Percentiles rank a stretch among this genome's conserved stretches.
Conservation (phyloP, 2,329 filamentous ascomycete genomes). For the Reticulascus tulasneorum region DNA sequence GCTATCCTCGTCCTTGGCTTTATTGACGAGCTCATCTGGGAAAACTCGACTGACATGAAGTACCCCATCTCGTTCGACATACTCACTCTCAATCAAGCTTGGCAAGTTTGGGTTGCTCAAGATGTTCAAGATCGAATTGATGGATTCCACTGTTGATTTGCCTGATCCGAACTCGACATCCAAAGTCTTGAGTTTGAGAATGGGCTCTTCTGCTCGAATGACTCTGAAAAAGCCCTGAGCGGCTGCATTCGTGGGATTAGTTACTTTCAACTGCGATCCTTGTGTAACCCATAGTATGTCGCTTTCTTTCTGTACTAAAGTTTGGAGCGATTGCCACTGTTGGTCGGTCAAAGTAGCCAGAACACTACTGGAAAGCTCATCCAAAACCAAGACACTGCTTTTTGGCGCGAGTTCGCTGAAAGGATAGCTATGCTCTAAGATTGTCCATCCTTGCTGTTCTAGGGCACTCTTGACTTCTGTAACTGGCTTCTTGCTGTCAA, state of each 20-base stretch:
- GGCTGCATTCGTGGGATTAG: constrained; percentile 16
- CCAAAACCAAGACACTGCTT: background rate
- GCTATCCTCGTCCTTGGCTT: background rate
- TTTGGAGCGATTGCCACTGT: constrained; percentile 20
- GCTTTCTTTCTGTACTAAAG: constrained; percentile 10
- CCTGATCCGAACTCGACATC: background rate
- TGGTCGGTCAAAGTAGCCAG: background rate
- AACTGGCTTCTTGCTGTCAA: no score
- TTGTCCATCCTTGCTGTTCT: no score
- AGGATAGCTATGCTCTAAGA: no score
- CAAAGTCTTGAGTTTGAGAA: background rate
- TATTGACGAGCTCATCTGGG: constrained; percentile 17
- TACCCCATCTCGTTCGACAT: constrained; percentile 20
- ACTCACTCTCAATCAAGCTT: constrained; percentile 18
- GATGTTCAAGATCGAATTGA: no score
- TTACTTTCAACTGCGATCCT: constrained; percentile 17
- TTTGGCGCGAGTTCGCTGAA: no score
- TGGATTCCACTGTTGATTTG: background rate
- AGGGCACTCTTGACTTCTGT: no score
- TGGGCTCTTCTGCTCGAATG: constrained; percentile 1
- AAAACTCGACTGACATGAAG: constrained; percentile 19
- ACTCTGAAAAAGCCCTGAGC: background rate
- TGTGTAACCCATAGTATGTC: constrained; percentile 22
- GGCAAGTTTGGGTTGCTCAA: no score
- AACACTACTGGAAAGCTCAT: constrained; percentile 7